Conservation (phyloP, 1,284 basidiomycete genomes). For the Ceratobasidium theobromae region DNA sequence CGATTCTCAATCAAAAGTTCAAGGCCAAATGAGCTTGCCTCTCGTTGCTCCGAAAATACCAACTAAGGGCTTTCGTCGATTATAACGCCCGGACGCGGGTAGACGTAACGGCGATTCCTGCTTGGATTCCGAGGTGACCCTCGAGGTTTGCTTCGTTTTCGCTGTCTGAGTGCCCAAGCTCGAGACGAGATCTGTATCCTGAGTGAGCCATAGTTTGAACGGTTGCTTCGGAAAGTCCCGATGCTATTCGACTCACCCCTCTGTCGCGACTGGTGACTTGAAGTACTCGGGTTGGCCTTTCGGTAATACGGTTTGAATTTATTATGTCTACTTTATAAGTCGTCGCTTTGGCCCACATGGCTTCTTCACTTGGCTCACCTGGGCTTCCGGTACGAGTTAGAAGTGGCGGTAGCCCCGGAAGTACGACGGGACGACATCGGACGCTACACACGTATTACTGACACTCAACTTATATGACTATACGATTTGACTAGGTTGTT, state of each 20-base stretch:
- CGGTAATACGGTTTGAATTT: constrained; percentile 18
- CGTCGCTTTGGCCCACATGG: too few species aligned
- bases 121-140: not conserved
- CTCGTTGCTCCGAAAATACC: constrained; percentile 14
- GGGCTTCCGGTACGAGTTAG: too few species aligned
- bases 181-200: not conserved
- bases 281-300: not conserved
- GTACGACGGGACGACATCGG: too few species aligned
- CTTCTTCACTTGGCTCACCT: too few species aligned
- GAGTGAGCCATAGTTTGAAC: too few species aligned
- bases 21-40: not conserved
- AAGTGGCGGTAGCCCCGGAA: too few species aligned
- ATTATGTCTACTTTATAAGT: too few species aligned
- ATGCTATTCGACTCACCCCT: not conserved
- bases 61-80: not conserved
- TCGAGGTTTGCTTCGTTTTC: not conserved
- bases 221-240: too few species aligned
- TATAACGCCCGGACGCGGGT: not conserved
- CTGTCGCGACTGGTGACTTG: not conserved
- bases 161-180: not conserved
- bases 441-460: too few species aligned
- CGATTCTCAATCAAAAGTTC: not conserved
- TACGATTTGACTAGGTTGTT: too few species aligned
- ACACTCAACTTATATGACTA: too few species aligned
- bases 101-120: not conserved